Evolutionary conservation across 306 rosid genomes (phyloP).

Genomic region (Alnus rubra): DNA sequence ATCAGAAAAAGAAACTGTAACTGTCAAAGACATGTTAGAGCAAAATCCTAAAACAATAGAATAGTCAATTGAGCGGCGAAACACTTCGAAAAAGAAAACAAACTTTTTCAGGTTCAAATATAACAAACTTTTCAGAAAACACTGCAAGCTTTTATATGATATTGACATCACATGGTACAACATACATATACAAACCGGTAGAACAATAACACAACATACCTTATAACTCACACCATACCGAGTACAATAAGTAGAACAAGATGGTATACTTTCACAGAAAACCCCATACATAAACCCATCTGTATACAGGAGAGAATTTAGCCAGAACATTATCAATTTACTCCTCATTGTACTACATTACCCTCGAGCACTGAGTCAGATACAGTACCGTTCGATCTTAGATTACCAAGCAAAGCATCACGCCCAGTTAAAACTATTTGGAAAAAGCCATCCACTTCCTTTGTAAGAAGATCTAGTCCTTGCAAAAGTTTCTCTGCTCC

Average conservation of each 20-base stretch:
- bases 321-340: constrained; percentile 30
- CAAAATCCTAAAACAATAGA: background rate
- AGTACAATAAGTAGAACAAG: constrained; percentile 43
- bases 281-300: constrained; percentile 37
- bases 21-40: too few relatives aligned
- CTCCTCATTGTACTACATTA: constrained; percentile 29
- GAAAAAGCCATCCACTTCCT: constrained; percentile 72
- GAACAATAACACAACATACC: constrained; percentile 13
- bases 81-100: background rate
- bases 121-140: constrained; percentile 2
- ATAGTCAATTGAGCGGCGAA: background rate
- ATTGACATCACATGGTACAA: constrained; percentile 30
- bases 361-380: constrained; percentile 26
- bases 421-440: constrained; percentile 62
- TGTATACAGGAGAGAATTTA: constrained; percentile 19
- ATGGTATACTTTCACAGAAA: constrained; percentile 33
- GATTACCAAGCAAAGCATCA: constrained; percentile 56
- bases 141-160: constrained; percentile 30
- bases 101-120: background rate
- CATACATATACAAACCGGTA: constrained; percentile 38
- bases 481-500: constrained; percentile 53
- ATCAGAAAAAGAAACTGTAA: background rate
- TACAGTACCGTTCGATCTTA: constrained; percentile 51
- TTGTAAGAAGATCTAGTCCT: constrained; percentile 70
- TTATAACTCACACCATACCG: constrained; percentile 34